phyloP scores from a whole-genome alignment of 1,284 basidiomycete species.

The Lignosus rhinocerotis region DNA sequence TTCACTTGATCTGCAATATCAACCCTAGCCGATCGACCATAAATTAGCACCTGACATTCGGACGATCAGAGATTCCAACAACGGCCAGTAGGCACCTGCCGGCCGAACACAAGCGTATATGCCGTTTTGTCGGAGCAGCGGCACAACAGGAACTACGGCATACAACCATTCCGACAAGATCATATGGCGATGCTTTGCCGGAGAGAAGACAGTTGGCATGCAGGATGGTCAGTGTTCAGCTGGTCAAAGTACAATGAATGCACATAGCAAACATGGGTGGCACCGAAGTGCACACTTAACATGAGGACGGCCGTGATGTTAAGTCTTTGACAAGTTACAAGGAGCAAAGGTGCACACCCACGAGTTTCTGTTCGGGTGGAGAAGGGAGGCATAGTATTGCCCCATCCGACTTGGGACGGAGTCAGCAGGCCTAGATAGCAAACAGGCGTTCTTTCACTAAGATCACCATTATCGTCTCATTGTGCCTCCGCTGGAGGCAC shows the following conservation, averaged over 20 bases:
- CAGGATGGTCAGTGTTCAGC: too few relatives aligned
- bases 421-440: background rate
- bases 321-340: too few relatives aligned
- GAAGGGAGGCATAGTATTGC: background rate
- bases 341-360: too few relatives aligned
- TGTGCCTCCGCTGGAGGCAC: background rate
- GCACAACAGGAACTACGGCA: background rate
- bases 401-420: background rate
- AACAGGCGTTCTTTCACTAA: background rate
- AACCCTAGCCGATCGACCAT: slow-evolving; percentile 59
- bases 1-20: slow-evolving; percentile 89
- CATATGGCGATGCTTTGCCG: too few relatives aligned
- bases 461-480: background rate
- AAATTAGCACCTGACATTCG: slow-evolving; percentile 13
- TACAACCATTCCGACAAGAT: background rate
- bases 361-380: background rate
- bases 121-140: background rate
- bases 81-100: background rate
- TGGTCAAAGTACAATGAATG: too few relatives aligned
- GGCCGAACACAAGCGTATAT: background rate
- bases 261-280: too few relatives aligned
- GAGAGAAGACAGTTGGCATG: too few relatives aligned
- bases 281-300: too few relatives aligned
- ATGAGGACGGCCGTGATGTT: too few relatives aligned
- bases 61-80: background rate